Base-by-base conservation (phyloP, 805 yeast species). In the Isabelozyma heimii region DNA sequence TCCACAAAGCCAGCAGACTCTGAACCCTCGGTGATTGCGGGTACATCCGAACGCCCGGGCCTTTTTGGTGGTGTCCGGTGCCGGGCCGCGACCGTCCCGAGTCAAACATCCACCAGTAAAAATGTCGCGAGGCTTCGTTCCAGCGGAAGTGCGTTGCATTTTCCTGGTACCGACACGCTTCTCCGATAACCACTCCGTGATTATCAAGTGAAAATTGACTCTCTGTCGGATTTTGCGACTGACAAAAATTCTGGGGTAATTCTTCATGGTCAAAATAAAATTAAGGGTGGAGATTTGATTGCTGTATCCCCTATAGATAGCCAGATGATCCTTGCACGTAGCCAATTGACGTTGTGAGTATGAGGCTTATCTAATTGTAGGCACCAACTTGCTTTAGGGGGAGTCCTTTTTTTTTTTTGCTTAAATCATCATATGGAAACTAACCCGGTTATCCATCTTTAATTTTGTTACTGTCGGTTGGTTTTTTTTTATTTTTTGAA, bases 11-110 rank as follows among this genome's bases (percentile, higher is more conserved):
- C 24, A 20, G 24, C 8, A 2, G 35, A 30, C 40, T 17, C 17
- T 17, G 40, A 17, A 38, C 24, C 43, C 43, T 40, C 43, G 43
- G 43, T 40, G 43, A 14, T 30, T 30, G 15, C 43, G 43, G 43
- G 20, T 28, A n/a, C 43, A 20, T 37, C 49, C 40, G 41, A 33
- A 9, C 46, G 42, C 16, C 46, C 40, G 41, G 14, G 40, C 27
- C 4, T 30, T 28, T 30, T 30, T 30, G 35, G 35, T 13, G 35
- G 35, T 10, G 35, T 20, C 35, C 35, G 35, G n/a, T 30, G 10
- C 35, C 35, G 35, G 35, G 35, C 35, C 35, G n/a, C 8, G n/a
- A 30, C 35, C 8, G 35, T 9, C 35, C 35, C 35, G 35, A 30
- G 35, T 30, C 35, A 30, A 5, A 20, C 8, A 9, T 30, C 35